These are phyloP conservation scores for Adansonia rubrostipa DNA, from an alignment of 441 rosid species.

Conservation along the genomic window DNA sequence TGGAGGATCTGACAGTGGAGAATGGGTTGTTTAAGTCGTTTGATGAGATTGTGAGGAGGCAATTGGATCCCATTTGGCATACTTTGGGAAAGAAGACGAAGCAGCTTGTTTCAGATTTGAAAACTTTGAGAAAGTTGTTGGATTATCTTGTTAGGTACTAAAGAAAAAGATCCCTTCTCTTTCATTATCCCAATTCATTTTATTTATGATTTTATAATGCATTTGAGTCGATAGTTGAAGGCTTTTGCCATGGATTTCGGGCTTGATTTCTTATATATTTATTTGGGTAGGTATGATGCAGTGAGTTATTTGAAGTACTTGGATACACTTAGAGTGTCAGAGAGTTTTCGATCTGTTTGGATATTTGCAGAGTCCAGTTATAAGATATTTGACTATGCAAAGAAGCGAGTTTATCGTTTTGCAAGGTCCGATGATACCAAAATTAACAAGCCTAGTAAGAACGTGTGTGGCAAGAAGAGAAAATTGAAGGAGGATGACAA, in stretches of 20 bases:
- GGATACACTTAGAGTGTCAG: constrained; percentile 93
- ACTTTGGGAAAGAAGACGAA: constrained; percentile 90
- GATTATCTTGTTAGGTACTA: constrained; percentile 95
- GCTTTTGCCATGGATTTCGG: constrained; percentile 17
- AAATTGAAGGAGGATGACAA: constrained; percentile 44
- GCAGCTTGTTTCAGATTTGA: constrained; percentile 97
- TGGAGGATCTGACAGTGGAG: constrained; percentile 95
- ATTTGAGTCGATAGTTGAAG: constrained; percentile 3
- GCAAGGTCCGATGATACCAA: constrained; percentile 55
- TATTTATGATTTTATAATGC: background rate
- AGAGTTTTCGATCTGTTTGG: constrained; percentile 98
- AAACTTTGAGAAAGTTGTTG: constrained; percentile 89
- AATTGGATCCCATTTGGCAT: constrained; percentile 98
- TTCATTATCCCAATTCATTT: background rate
- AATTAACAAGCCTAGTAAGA: constrained; percentile 46
- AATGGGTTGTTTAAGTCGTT: constrained; percentile 95
- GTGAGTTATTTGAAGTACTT: constrained; percentile 94
- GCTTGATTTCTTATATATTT: constrained; percentile 26
- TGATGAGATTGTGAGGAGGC: constrained; percentile 97
- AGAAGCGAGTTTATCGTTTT: constrained; percentile 86
- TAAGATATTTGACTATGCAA: constrained; percentile 95
- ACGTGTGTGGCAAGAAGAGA: constrained; percentile 57
- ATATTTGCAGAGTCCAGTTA: constrained; percentile 98
- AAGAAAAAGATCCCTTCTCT: background rate
- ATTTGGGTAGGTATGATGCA: constrained; percentile 84